Evolutionary conservation across 768 basidiomycete genomes (phyloP).

Genomic region (Tricholoma sp.): DNA sequence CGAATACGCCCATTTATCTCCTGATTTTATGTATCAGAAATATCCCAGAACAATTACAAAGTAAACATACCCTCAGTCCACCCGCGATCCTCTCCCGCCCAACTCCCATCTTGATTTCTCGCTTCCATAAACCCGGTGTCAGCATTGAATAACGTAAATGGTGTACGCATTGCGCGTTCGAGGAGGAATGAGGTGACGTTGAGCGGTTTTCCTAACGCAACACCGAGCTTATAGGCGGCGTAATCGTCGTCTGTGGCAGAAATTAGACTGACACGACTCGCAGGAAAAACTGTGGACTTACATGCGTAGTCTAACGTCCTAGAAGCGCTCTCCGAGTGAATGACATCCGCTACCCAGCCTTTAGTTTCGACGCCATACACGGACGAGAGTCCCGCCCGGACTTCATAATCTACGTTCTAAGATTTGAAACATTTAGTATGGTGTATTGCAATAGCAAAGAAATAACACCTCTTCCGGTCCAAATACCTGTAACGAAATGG

Average conservation of each 20-base stretch:
- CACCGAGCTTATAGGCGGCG: constrained; percentile 61
- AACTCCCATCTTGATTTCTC: constrained; percentile 57
- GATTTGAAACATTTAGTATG: neutral
- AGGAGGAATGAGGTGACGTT: constrained; percentile 45
- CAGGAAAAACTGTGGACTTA: constrained; percentile 24
- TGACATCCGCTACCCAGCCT: constrained; percentile 76
- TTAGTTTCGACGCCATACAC: constrained; percentile 48
- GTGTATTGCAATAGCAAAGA: neutral
- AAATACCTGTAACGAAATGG: constrained; percentile 39
- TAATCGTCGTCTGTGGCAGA: constrained; percentile 64
- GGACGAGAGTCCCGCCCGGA: constrained; percentile 68
- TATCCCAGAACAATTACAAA: neutral
- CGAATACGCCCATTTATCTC: constrained; percentile 62
- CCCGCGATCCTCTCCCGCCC: constrained; percentile 67
- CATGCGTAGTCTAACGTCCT: constrained; percentile 78
- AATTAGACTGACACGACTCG: constrained; percentile 7
- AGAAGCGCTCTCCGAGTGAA: constrained; percentile 79
- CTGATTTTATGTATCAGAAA: constrained; percentile 14
- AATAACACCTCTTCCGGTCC: constrained; percentile 62
- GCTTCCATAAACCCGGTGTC: constrained; percentile 82
- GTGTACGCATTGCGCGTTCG: constrained; percentile 46
- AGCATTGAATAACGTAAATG: constrained; percentile 64
- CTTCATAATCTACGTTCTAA: constrained; percentile 74
- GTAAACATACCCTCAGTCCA: constrained; percentile 69
- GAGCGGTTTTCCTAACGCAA: constrained; percentile 41